Base-by-base conservation (phyloP, 108 stramenopile genomes). In the Asterionellopsis glacialis region DNA sequence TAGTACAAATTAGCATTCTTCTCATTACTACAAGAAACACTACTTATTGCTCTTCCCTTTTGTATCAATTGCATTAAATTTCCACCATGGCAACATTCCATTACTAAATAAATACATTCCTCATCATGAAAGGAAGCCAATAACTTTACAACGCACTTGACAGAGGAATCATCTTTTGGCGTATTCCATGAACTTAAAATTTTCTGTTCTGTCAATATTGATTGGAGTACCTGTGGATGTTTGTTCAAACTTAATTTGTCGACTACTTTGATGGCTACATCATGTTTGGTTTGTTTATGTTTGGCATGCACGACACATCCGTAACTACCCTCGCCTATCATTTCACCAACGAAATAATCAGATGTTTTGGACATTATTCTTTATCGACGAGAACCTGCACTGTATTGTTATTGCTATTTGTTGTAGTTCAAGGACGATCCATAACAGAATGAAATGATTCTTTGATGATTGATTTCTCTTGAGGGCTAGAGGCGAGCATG, bases 251-350 rank as follows among this genome's bases (percentile, higher is more conserved):
- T 47, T 19, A 23, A 11, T 42, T 76, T 69, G 59, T 66, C 65
- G 1, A 70, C 47, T 6, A 76, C 65, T 51, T 76, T 76, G 24
- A 76, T 65, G 9, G 75, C 75, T 10, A 70, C 54, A 27, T 51
- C 50, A 22, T 33, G 58, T 19, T 45, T 48, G 11, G 61, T 64
- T 10, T 21, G 48, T 24, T 80, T 82, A 51, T 80, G 77, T 14
- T 41, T 22, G 16, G 72, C 79, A 51, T 59, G 51, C 49, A 63
- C 70, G 24, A 89, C 83, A 13, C 49, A 49, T 10, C 81, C 87
- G 62, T 79, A 85, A n/a, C 70, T 54, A 25, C 85, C 85, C 49
- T 87, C 78, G 9, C 81, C 85, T 18, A 87, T 63, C 15, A 67
- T 55, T n/a, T 51, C 49, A 19, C 70, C 70, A 19, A 75, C 61